A percentile compares a stretch with the other conserved stretches of the same genome.
These are phyloP conservation scores for Leccinum angustisporum DNA, from an alignment of 1,284 basidiomycete species.

Conservation along the genomic window DNA sequence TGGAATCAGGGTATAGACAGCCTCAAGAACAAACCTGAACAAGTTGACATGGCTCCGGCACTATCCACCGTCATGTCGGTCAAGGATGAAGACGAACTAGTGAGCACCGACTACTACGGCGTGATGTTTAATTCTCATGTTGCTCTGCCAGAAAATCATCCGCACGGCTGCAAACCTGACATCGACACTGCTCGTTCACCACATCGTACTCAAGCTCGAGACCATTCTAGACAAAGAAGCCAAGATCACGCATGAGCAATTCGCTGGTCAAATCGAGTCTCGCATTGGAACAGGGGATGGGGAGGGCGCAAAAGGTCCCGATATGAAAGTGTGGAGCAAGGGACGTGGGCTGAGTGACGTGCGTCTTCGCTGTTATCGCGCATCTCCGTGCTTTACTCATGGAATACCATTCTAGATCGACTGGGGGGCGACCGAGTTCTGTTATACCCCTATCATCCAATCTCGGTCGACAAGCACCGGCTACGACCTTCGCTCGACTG, in stretches of 20 bases:
- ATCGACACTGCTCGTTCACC: slow-evolving; percentile 82
- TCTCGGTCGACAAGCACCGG: slow-evolving; percentile 80
- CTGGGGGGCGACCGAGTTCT: slow-evolving; percentile 87
- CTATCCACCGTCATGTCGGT: slow-evolving; percentile 80
- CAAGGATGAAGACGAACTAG: slow-evolving; percentile 91
- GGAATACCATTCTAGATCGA: slow-evolving; percentile 60
- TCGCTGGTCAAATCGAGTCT: slow-evolving; percentile 82
- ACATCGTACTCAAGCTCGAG: slow-evolving; percentile 88
- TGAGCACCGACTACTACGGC: slow-evolving; percentile 39
- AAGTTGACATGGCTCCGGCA: slow-evolving; percentile 76
- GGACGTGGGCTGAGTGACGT: slow-evolving; percentile 71
- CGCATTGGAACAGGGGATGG: slow-evolving; percentile 85
- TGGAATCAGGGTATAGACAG: slow-evolving; percentile 68
- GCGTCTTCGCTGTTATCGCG: slow-evolving; percentile 3
- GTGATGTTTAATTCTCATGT: slow-evolving; percentile 10
- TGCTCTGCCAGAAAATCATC: slow-evolving; percentile 63
- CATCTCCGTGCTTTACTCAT: slow-evolving; percentile 6
- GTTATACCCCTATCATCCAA: slow-evolving; percentile 94
- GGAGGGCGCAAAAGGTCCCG: slow-evolving; percentile 70
- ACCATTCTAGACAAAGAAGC: slow-evolving; percentile 89
- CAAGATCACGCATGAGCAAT: slow-evolving; percentile 85
- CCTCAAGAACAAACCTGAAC: slow-evolving; percentile 61
- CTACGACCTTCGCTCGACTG: slow-evolving; percentile 87
- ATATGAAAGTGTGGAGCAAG: slow-evolving; percentile 89
- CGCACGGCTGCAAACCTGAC: slow-evolving; percentile 78